A percentile compares a stretch with the other conserved stretches of the same genome.
These are phyloP conservation scores for Eucalyptus coolabah DNA, from an alignment of 345 rosid species.

Conservation along the genomic window DNA sequence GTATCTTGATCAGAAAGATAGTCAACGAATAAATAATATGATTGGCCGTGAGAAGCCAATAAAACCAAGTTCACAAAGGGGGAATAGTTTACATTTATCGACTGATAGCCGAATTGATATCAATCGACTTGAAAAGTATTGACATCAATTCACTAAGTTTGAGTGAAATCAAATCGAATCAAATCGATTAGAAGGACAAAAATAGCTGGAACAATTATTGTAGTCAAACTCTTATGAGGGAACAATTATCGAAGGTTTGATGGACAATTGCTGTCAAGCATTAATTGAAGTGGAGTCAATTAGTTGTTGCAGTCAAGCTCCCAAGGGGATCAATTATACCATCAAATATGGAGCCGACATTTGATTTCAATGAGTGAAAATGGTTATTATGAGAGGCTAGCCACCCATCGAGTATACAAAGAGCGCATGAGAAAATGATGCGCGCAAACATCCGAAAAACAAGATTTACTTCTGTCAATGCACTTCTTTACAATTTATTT, in stretches of 20 bases:
- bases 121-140: fast-evolving
- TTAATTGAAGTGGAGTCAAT: background rate
- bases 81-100: background rate
- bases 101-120: background rate
- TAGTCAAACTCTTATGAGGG: too few relatives aligned
- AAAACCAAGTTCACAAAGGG: background rate
- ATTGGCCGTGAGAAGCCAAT: background rate
- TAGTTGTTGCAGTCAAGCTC: background rate
- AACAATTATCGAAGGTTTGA: background rate
- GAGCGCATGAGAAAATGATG: background rate
- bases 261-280: background rate
- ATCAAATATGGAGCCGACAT: background rate
- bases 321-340: background rate
- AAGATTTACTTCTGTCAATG: background rate
- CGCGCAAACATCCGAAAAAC: background rate
- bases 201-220: background rate
- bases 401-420: background rate
- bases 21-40: background rate
- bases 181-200: background rate
- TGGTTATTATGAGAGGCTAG: background rate
- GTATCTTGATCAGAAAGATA: background rate
- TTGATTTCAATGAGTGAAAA: background rate
- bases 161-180: background rate
- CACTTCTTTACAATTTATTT: background rate
- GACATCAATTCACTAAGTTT: background rate